phyloP scores from a whole-genome alignment of 371 early-diverging fungal species.

The Mortierella sp. region DNA sequence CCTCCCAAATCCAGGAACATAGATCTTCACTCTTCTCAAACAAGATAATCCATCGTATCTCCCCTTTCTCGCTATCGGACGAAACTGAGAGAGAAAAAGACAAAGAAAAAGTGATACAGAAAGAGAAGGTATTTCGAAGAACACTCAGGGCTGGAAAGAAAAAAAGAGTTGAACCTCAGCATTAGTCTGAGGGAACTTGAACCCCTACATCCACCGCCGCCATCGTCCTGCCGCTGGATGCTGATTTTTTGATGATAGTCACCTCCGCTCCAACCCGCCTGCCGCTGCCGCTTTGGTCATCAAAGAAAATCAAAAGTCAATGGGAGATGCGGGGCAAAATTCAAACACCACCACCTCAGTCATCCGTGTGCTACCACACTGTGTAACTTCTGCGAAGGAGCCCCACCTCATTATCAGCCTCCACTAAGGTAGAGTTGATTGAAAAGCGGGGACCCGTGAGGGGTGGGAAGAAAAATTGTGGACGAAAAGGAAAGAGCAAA shows the following conservation, averaged over 20 bases:
- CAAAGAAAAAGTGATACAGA: neutral
- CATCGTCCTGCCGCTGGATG: too few relatives aligned
- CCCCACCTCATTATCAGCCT: neutral
- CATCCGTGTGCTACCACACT: too few relatives aligned
- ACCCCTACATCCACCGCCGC: too few relatives aligned
- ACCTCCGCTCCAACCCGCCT: too few relatives aligned
- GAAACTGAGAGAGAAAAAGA: neutral
- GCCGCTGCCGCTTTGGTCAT: constrained; percentile 12
- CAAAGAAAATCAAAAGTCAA: neutral
- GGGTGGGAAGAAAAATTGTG: constrained; percentile 3
- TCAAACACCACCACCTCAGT: too few relatives aligned
- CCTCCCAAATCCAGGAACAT: neutral
- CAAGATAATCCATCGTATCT: too few relatives aligned
- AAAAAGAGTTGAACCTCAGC: constrained; percentile 1
- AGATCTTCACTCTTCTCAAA: constrained; percentile 11
- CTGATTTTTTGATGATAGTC: too few relatives aligned
- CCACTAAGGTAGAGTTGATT: neutral
- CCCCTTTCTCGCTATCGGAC: neutral
- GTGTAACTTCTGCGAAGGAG: neutral
- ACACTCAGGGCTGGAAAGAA: neutral
- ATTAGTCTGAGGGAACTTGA: too few relatives aligned
- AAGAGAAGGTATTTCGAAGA: neutral
- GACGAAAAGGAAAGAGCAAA: neutral
- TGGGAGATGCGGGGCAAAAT: neutral
- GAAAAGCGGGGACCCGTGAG: neutral